Evolutionary conservation across 768 basidiomycete genomes (phyloP).

Genomic region (Tulasnella sp.): DNA sequence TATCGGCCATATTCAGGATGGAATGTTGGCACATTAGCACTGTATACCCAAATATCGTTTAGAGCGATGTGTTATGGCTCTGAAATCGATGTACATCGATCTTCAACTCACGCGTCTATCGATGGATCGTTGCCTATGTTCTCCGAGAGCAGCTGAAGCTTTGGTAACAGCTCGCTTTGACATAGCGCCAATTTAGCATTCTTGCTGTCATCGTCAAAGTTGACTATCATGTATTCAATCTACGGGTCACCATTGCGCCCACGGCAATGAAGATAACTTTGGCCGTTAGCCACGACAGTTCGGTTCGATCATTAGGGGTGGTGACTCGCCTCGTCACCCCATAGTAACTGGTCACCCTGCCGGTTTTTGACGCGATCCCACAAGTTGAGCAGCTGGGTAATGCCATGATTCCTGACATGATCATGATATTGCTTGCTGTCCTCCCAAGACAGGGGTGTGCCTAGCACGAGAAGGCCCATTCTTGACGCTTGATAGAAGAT

Average conservation of each 20-base stretch:
- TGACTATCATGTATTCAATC: slow-evolving; percentile 95
- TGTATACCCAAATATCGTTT: slow-evolving; percentile 23
- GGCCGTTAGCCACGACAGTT: not conserved
- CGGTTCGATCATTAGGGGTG: too few species aligned
- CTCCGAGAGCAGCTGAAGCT: slow-evolving; percentile 55
- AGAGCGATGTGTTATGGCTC: not conserved
- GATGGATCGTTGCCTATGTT: slow-evolving; percentile 57
- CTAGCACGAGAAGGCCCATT: slow-evolving; percentile 91
- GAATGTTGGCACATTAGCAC: slow-evolving; percentile 72
- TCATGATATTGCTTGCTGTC: slow-evolving; percentile 78
- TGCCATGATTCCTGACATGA: slow-evolving; percentile 85
- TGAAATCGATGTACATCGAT: not conserved
- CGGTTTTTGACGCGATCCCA: slow-evolving; percentile 90
- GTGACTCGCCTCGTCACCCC: slow-evolving; percentile 88
- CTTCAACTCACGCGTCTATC: slow-evolving; percentile 15
- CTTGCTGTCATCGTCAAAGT: slow-evolving; percentile 65
- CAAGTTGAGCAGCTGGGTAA: slow-evolving; percentile 86
- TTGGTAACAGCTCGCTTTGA: slow-evolving; percentile 84
- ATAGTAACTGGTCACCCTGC: slow-evolving; percentile 81
- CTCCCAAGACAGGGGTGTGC: slow-evolving; percentile 86
- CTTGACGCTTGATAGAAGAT: too few species aligned
- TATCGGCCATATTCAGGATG: slow-evolving; percentile 98
- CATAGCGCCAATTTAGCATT: slow-evolving; percentile 85
- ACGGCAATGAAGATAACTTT: not conserved
- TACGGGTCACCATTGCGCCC: slow-evolving; percentile 26